Evolutionary conservation across 495 filamentous ascomycete species (phyloP).

Genomic region (Friedmanniomyces endolithicus): DNA sequence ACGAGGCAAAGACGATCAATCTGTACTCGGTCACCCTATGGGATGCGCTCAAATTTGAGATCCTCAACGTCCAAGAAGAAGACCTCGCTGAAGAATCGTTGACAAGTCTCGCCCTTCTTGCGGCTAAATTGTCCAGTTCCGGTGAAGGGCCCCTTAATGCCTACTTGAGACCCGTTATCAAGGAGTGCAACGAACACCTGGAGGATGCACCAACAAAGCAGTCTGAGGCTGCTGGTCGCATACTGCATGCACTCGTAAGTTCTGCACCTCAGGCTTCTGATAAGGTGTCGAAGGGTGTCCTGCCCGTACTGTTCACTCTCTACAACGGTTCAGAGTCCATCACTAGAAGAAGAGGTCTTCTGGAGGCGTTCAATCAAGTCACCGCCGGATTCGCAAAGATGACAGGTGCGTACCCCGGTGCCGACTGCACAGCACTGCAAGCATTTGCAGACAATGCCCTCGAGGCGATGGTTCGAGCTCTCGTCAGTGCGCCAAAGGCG

Average conservation of each 20-base stretch:
- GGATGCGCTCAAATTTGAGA: constrained; percentile 64
- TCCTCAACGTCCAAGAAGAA: constrained; percentile 63
- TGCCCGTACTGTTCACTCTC: constrained; percentile 49
- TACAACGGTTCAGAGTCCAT: constrained; percentile 54
- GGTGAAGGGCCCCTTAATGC: constrained; percentile 42
- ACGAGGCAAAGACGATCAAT: constrained; percentile 50
- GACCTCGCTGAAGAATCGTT: constrained; percentile 54
- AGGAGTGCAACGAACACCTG: constrained; percentile 59
- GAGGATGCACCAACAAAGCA: constrained; percentile 68
- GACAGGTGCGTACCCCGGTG: not conserved
- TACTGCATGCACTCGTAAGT: constrained; percentile 44
- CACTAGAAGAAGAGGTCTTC: constrained; percentile 53
- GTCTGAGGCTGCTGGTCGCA: constrained; percentile 54
- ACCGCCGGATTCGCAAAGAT: constrained; percentile 45
- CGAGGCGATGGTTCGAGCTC: constrained; percentile 14
- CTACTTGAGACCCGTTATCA: constrained; percentile 50
- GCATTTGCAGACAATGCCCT: constrained; percentile 5
- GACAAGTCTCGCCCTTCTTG: constrained; percentile 41
- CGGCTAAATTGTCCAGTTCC: constrained; percentile 44
- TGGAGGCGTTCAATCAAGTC: constrained; percentile 50
- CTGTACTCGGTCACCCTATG: constrained; percentile 58
- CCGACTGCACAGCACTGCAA: constrained; percentile 2
- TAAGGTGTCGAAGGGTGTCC: constrained; percentile 41
- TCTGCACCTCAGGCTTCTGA: constrained; percentile 44
- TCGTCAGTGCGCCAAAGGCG: constrained; percentile 49